Evolutionary conservation across 805 yeast species (phyloP), one percentile per base, ranked within the genome.

Genomic region (Priceomyces medius): DNA sequence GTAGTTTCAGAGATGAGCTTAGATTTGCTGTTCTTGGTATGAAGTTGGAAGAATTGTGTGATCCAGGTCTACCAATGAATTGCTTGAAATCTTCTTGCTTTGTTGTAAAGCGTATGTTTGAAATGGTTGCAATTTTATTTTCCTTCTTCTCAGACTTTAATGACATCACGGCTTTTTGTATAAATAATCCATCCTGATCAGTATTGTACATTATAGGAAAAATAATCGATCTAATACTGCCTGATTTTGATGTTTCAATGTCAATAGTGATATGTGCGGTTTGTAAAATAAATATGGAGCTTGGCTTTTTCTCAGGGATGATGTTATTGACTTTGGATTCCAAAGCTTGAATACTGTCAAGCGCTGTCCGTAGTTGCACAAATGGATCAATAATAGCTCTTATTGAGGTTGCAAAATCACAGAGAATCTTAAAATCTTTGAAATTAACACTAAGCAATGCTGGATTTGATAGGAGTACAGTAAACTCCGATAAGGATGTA

Each of bases 161-260:
- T 9, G 49, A 58, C 2, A 70, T 14, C 2, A 58, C 26, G 2
- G 73, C 43, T 36, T 65, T 66, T 4, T 64, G 64, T 5, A 74
- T 53, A 3, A 51, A 56, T 8, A 76, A 38, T 3, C 51, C 53
- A 3, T 63, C 61, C 3, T 56, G 55, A 0, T 50, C 38, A 7
- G 74, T 63, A 37, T 68, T 70, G 45, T 54, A 74, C 0, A 76
- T 65, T 1, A 79, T 46, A 1, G 85, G 83, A 8, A 69, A 60
- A 0, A 76, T 39, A 2, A 63, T 56, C 0, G 57, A 23, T 20
- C 50, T 56, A 3, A 76, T 20, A 0, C 20, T 26, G 0, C 49
- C 40, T 1, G 36, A 35, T 1, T 51, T 46, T 4, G 55, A 43
- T 3, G 71, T 31, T 2, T 40, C 42, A 5, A 65, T 17, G 10